Percentiles rank a stretch among this genome's conserved stretches.
phyloP scores from a whole-genome alignment of 345 rosid genomes.

The Gossypium raimondii region DNA sequence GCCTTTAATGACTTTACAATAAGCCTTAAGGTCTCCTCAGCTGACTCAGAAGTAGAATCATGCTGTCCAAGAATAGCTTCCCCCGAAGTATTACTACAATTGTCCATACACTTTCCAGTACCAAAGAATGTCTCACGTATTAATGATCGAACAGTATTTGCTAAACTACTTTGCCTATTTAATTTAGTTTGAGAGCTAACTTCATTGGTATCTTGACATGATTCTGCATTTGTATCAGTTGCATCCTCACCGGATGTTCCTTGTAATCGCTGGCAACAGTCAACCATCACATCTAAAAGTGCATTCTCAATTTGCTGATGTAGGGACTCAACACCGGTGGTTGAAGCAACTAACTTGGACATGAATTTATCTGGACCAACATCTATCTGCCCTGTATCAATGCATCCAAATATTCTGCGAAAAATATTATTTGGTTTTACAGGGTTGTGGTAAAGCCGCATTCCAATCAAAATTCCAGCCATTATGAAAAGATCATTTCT shows the following conservation, averaged over 20 bases:
- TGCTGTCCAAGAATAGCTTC: not conserved
- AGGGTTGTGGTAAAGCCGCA: conserved; percentile 4
- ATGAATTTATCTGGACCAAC: not conserved
- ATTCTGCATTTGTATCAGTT: not conserved
- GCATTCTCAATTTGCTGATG: not conserved
- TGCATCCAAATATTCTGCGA: not conserved
- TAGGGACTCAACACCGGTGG: not conserved
- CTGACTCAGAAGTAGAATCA: not conserved
- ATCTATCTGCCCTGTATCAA: not conserved
- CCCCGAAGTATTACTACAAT: not conserved
- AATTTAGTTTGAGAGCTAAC: conserved; percentile 2
- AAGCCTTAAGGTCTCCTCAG: not conserved
- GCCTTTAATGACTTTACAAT: not conserved
- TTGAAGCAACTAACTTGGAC: not conserved
- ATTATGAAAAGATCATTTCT: not conserved
- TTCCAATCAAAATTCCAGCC: not conserved
- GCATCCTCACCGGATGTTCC: not conserved
- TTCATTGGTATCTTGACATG: not conserved
- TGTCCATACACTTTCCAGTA: not conserved
- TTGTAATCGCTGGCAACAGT: not conserved
- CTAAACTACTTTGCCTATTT: not conserved
- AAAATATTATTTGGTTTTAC: not conserved
- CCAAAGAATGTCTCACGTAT: not conserved
- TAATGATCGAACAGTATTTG: not conserved
- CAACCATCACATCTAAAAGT: conserved; percentile 5